Base-by-base conservation (phyloP, 1,284 basidiomycete genomes). In the Ustilago curta region DNA sequence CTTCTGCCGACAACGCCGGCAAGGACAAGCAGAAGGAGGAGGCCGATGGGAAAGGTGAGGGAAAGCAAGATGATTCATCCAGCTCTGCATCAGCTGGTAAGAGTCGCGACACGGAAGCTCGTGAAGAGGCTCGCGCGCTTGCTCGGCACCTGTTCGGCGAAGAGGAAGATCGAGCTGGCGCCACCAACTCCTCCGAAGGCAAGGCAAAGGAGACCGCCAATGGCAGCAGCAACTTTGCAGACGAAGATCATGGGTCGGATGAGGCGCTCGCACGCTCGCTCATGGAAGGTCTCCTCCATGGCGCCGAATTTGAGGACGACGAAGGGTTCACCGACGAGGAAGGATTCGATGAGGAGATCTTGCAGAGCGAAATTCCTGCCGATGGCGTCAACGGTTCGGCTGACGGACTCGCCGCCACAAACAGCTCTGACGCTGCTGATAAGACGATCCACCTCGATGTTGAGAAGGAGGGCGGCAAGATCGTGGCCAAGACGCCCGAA, bases 401-500 rank as follows among this genome's bases (percentile, higher is more conserved):
- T 8, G 62, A 35, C 27, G 60, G 60, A 8, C 51, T 58, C 3
- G 47, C 44, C 4, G 25, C 68, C 14, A 44, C 48, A 18, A 55
- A 70, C 19, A 27, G 48, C 27, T 43, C 60, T 8, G 63, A 62
- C n/a, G 62, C 62, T 19, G 77, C 52, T 8, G 79, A 81, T 59
- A 75, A 76, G 67, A 81, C 80, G 8, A 73, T 82, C 62, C 77
- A 78, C 27, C 73, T 82, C 21, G 68, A 79, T 32, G 77, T 80
- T 27, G 75, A 73, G 19, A 69, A 74, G 55, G 78, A 80, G 19
- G 78, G 65, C 32, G 77, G 71, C n/a, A 93, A 92, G 82, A 90
- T 98, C 8, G 94, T 95, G 81, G 95, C 94, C 9, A 93, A 97
- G 85, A 98, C 96, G 0, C 95, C 96, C 0, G 93, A 97, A 69